A percentile compares a stretch with the other conserved stretches of the same genome.
phyloP scores from a whole-genome alignment of 192 early-diverging fungal species.

The Coemansia sp. region DNA sequence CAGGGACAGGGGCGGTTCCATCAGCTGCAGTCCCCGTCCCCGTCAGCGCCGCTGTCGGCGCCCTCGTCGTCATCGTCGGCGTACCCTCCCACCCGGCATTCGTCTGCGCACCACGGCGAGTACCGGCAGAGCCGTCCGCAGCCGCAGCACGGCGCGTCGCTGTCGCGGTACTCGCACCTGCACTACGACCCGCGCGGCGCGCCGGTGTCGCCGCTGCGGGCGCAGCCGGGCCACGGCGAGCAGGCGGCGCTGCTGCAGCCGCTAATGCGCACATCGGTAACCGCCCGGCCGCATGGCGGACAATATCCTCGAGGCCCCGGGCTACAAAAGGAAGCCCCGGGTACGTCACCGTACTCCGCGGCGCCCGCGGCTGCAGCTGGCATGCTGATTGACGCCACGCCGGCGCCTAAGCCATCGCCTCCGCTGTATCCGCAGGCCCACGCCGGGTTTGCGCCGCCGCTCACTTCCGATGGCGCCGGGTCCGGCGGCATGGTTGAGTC shows the following conservation, averaged over 20 bases:
- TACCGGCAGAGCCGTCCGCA: slow-evolving; percentile 1
- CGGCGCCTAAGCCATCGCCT: slow-evolving; percentile 18
- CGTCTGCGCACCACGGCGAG: slow-evolving; percentile 5
- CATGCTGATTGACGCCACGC: slow-evolving; percentile 21
- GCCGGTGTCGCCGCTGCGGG: slow-evolving; percentile 15
- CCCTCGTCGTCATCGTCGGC: slow-evolving; percentile 10
- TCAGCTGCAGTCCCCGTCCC: slow-evolving; percentile 7
- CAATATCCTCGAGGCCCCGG: slow-evolving; percentile 2
- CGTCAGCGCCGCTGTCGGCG: slow-evolving; percentile 20
- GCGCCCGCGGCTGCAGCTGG: slow-evolving; percentile 5
- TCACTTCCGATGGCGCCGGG: slow-evolving; percentile 3
- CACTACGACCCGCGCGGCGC: slow-evolving; percentile 15
- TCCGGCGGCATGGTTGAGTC: slow-evolving; percentile 22
- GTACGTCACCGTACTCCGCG: slow-evolving; percentile 13
- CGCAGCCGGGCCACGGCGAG: slow-evolving; percentile 6
- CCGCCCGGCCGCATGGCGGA: slow-evolving; percentile 3
- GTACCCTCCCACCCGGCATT: slow-evolving; percentile 10
- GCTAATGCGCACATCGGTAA: slow-evolving; percentile 9
- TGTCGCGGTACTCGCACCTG: slow-evolving; percentile 9
- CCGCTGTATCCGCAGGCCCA: slow-evolving; percentile 1
- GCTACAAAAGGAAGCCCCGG: slow-evolving; percentile 1
- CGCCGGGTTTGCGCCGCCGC: slow-evolving; percentile 4
- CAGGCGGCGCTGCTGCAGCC: slow-evolving; percentile 15
- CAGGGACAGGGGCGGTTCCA: slow-evolving; percentile 8
- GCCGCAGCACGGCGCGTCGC: slow-evolving; percentile 5